Base-by-base conservation (phyloP, 345 rosid genomes). In the Sonneratia alba region DNA sequence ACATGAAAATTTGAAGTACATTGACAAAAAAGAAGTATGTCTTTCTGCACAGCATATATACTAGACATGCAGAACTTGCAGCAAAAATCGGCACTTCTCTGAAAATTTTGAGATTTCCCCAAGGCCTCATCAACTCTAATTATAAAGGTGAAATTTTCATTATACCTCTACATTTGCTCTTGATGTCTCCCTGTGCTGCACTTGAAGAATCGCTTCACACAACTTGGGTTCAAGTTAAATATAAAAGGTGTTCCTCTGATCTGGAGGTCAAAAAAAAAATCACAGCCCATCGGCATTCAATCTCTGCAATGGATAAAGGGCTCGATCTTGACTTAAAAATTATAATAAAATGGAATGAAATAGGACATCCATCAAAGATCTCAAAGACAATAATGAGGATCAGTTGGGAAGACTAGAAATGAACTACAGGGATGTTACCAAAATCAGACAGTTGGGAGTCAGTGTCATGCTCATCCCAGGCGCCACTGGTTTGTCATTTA, bases 401-500 rank as follows among this genome's bases (percentile, higher is more conserved):
- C 3, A 67, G 6, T 67, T 16, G 27, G 32, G 27, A 67, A 40
- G 0, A n/a, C 12, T 14, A 42, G 56, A 40, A 10, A 34, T 19
- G 15, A 43, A 34, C 18, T 43, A 22, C 43, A 22, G 55, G 49
- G 32, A 27, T 18, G 21, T 45, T 82, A 91, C 90, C 80, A 89
- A 82, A 51, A 91, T 83, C 83, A 87, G 87, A 76, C 86, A 78
- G 74, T 80, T 82, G 53, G 87, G 80, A 22, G 71, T 55, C 37
- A 91, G 91, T 19, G 51, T 45, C 57, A 42, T 69, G 38, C 53
- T 70, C 81, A 81, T 86, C 70, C 88, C 87, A 14, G 76, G 75
- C 32, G 61, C 59, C 63, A 91, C 70, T 82, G 83, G 89, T 80
- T 78, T 77, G 63, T 89, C 87, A 72, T 91, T 83, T 67, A 89